Conservation (phyloP, 768 basidiomycete species). For the Podaxis rugospora region DNA sequence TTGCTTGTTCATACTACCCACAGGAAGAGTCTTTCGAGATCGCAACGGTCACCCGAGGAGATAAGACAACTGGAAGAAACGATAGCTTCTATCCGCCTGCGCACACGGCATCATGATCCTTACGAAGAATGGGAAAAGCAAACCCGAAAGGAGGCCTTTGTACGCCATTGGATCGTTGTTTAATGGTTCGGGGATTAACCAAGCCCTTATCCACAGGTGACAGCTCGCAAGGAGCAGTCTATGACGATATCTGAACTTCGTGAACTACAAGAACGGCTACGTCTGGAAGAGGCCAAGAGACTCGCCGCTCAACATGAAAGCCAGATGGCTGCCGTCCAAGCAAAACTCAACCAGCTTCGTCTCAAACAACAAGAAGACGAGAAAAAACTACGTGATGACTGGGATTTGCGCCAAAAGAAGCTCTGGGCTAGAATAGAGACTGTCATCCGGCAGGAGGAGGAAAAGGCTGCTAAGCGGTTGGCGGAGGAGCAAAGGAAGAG, state of each 20-base stretch:
- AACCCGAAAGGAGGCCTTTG: constrained; percentile 47
- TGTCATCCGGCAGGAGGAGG: constrained; percentile 61
- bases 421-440: constrained; percentile 58
- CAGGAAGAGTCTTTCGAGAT: constrained; percentile 20
- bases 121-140: constrained; percentile 56
- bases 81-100: constrained; percentile 45
- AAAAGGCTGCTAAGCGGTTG: constrained; percentile 43
- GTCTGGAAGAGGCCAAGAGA: constrained; percentile 26
- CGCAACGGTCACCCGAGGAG: constrained; percentile 32
- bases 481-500: constrained; percentile 54
- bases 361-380: constrained; percentile 44
- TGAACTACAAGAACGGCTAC: constrained; percentile 43
- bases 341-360: constrained; percentile 36
- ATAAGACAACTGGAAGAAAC: constrained; percentile 43
- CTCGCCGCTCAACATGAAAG: constrained; percentile 38
- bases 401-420: constrained; percentile 49
- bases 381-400: constrained; percentile 34
- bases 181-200: not conserved
- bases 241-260: constrained; percentile 27
- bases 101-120: constrained; percentile 48
- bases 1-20: constrained; percentile 11
- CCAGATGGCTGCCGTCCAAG: constrained; percentile 51
- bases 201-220: constrained; percentile 26
- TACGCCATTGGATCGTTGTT: constrained; percentile 22
- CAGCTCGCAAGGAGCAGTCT: constrained; percentile 39